Percentiles rank a stretch among this genome's conserved stretches.
Conservation (phyloP, 176 grass and related monocot species). For the Otatea glauca region DNA sequence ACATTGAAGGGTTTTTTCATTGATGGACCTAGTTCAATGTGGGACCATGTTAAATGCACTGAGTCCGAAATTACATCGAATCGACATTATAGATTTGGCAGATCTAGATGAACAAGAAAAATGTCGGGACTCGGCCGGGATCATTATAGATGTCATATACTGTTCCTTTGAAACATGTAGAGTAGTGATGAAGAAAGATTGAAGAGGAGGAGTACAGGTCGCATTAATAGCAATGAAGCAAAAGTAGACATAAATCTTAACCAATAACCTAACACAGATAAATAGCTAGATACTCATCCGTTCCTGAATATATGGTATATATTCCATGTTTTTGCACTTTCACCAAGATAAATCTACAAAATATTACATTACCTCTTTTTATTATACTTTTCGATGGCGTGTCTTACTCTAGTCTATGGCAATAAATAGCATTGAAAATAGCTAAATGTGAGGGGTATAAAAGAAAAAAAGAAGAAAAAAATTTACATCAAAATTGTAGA, state of each 20-base stretch:
- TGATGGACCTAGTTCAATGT: background rate
- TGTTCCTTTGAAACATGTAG: background rate
- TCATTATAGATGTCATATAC: background rate
- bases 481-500: no score
- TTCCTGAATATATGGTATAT: no score
- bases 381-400: no score
- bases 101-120: background rate
- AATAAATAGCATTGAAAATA: no score
- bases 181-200: background rate
- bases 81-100: background rate
- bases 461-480: no score
- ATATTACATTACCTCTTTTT: no score
- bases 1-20: background rate
- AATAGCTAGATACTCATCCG: no score
- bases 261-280: background rate
- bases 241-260: background rate
- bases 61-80: background rate
- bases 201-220: background rate
- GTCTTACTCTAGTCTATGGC: no score
- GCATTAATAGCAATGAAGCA: background rate
- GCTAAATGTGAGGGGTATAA: no score
- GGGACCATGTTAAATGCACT: background rate
- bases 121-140: background rate
- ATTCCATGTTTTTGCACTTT: no score
- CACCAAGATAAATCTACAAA: no score